These are phyloP conservation scores for Tetragonia tetragonoides DNA, from an alignment of 148 eudicot species.

Conservation along the genomic window DNA sequence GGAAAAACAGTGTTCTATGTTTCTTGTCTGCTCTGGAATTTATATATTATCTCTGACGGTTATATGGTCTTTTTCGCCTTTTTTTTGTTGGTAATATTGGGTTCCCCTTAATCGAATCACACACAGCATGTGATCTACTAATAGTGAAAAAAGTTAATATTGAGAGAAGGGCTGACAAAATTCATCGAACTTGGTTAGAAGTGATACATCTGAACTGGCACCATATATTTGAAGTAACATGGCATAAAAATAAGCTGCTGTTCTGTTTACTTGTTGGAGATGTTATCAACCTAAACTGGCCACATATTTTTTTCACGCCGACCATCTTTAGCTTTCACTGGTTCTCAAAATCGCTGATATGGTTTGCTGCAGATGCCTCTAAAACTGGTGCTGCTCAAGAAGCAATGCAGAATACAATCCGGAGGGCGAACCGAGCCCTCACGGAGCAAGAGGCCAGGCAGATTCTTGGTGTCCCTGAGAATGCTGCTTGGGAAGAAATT, in stretches of 20 bases:
- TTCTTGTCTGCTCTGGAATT: not conserved
- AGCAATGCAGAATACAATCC: slow-evolving; percentile 52
- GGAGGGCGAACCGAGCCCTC: slow-evolving; percentile 54
- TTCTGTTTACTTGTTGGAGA: not conserved
- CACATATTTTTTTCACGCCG: not conserved
- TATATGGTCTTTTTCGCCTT: not conserved
- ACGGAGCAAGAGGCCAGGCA: slow-evolving; percentile 88
- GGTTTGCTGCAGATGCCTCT: slow-evolving; percentile 55
- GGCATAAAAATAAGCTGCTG: not conserved
- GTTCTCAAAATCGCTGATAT: not conserved
- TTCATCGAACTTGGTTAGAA: not conserved
- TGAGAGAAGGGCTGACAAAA: not conserved
- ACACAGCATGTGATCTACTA: not conserved
- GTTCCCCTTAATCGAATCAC: not conserved
- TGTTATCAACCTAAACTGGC: not conserved
- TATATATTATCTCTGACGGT: not conserved
- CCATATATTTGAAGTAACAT: not conserved
- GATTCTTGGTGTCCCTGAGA: slow-evolving; percentile 69
- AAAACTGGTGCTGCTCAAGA: slow-evolving; percentile 80
- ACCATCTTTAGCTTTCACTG: not conserved
- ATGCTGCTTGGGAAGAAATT: slow-evolving; percentile 75
- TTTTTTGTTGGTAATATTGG: not conserved
- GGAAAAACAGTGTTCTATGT: not conserved
- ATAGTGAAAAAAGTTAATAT: not conserved
- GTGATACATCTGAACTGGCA: not conserved